These are phyloP conservation scores for Nasturtium officinale DNA, from an alignment of 345 rosid species.

Conservation along the genomic window DNA sequence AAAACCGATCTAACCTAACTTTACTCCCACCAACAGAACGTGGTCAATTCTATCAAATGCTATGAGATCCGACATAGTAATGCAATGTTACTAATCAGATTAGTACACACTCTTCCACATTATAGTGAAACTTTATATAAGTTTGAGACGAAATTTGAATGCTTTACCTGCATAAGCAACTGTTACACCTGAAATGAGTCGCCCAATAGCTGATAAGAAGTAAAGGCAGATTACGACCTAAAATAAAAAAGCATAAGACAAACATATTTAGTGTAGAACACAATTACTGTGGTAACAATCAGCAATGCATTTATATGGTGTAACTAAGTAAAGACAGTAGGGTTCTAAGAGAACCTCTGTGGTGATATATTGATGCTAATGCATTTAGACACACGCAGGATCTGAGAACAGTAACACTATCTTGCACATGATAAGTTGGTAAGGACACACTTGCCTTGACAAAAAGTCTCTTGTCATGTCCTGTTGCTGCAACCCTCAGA, in stretches of 20 bases:
- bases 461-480: constrained; percentile 89
- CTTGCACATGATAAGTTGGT: background rate
- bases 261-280: constrained; percentile 9
- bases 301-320: constrained; percentile 1
- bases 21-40: background rate
- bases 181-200: constrained; percentile 80
- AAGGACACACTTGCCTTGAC: constrained; percentile 56
- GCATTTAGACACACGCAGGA: constrained; percentile 2
- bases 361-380: constrained; percentile 6
- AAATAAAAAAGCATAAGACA: constrained; percentile 20
- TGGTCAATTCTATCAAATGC: background rate
- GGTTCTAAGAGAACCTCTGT: background rate
- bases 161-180: constrained; percentile 91
- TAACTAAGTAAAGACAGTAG: background rate
- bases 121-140: background rate
- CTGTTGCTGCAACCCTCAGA: constrained; percentile 94
- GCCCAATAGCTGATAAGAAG: constrained; percentile 70
- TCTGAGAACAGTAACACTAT: background rate
- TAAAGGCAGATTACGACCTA: constrained; percentile 86
- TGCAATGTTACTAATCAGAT: constrained; percentile 17
- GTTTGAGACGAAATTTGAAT: constrained; percentile 16
- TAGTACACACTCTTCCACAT: background rate
- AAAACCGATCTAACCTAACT: background rate
- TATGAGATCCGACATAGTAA: background rate
- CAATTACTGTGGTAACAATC: constrained; percentile 6